Base-by-base conservation (phyloP, 73 alveolate species). In the Paramecium caudatum region DNA sequence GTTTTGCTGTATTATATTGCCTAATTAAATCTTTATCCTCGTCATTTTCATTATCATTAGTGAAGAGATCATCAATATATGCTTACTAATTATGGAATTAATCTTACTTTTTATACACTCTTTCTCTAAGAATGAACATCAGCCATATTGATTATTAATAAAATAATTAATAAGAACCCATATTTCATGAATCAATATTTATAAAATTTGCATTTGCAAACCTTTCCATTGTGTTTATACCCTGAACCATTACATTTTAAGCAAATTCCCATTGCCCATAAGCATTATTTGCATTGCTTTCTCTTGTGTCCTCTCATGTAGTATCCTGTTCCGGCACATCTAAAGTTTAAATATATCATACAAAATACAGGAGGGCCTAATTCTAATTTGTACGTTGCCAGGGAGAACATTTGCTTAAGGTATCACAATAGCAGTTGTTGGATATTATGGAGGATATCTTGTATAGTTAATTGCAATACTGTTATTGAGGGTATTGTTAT, bases 1-100 rank as follows among this genome's bases (percentile, higher is more conserved):
- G 47, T 37, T 84, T 91, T 27, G 93, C 94, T 12, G 8, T 30
- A 80, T 86, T 62, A 23, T 39, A 86, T 17, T 37, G 16, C 19
- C 32, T 36, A 8, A 74, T 74, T 45, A 74, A 39, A 41, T 74
- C 45, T 25, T 74, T 74, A 21, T 74, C 88, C 8, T 74, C 47
- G 34, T 68, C 84, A 32, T 25, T 15, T 37, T 74, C 88, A 65
- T 65, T 65, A 21, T 65, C 83, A 74, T 74, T 74, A 9, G 69
- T 74, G 68, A 74, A 74, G 21, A 74, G 70, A 17, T 74, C 88
- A 17, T 74, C 68, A 43, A 74, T 74, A 17, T 74, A 74, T 10
- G 17, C 65, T 45, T 74, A 74, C 88, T 74, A 65, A 27, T 55
- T 17, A 27, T 16, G 80, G 30, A 55, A 27, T 37, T 27, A 19